Conservation (phyloP, 345 rosid species). For the Salix suchowensis region DNA sequence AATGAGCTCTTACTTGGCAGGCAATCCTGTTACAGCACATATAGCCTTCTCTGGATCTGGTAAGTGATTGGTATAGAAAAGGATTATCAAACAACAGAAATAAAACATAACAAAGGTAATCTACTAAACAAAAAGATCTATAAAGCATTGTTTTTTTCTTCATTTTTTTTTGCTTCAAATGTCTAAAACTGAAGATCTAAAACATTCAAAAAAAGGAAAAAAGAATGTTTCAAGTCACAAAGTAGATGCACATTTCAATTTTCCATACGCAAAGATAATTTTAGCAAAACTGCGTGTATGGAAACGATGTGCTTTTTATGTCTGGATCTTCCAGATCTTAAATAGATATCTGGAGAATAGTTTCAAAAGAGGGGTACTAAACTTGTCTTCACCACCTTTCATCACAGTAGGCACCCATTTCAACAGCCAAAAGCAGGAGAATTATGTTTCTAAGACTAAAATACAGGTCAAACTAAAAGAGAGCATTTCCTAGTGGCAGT, state of each 20-base stretch:
- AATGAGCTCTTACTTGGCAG: constrained; percentile 70
- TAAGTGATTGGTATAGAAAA: constrained; percentile 16
- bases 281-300: background rate
- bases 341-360: background rate
- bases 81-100: constrained; percentile 4
- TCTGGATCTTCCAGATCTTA: background rate
- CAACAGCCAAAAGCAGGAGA: background rate
- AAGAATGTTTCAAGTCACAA: no score
- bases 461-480: background rate
- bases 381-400: background rate
- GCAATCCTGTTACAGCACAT: constrained; percentile 85
- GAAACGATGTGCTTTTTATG: background rate
- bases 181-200: background rate
- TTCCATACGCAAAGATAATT: background rate
- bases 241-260: background rate
- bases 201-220: no score
- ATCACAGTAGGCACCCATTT: background rate
- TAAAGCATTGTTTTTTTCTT: background rate
- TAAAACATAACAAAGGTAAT: background rate
- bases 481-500: background rate
- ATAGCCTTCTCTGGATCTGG: constrained; percentile 78
- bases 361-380: background rate
- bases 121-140: background rate
- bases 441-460: background rate
- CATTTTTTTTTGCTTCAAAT: no score